Evolutionary conservation across 495 filamentous ascomycete species (phyloP).

Genomic region (Poronia punctata): DNA sequence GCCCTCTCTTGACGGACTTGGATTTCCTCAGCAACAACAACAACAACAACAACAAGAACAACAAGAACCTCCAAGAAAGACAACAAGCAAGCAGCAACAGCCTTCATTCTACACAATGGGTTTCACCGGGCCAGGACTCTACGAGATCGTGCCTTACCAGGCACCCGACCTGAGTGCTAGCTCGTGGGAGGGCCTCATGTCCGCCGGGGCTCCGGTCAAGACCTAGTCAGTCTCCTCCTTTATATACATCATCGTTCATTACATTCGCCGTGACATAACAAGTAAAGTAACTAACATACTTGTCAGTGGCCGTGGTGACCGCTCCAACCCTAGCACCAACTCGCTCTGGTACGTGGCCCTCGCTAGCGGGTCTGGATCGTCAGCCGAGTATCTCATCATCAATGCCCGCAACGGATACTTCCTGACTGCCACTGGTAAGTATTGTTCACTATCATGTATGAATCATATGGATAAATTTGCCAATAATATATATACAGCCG

Average conservation of each 20-base stretch:
- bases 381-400: neutral
- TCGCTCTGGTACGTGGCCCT: neutral
- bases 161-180: neutral
- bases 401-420: neutral
- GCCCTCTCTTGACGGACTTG: too few relatives aligned
- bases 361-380: neutral
- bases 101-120: neutral
- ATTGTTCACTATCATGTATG: neutral
- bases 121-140: neutral
- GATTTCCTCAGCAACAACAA: too few relatives aligned
- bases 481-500: neutral
- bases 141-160: neutral
- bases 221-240: too few relatives aligned
- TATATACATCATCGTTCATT: too few relatives aligned
- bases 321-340: neutral
- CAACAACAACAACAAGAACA: too few relatives aligned
- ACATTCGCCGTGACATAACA: too few relatives aligned
- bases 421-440: neutral
- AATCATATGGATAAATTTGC: neutral
- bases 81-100: too few relatives aligned
- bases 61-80: too few relatives aligned
- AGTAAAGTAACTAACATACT: too few relatives aligned
- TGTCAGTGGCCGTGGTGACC: neutral
- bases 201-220: too few relatives aligned
- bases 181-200: neutral